Conservation (phyloP, 345 rosid species). For the Eutrema japonicum region DNA sequence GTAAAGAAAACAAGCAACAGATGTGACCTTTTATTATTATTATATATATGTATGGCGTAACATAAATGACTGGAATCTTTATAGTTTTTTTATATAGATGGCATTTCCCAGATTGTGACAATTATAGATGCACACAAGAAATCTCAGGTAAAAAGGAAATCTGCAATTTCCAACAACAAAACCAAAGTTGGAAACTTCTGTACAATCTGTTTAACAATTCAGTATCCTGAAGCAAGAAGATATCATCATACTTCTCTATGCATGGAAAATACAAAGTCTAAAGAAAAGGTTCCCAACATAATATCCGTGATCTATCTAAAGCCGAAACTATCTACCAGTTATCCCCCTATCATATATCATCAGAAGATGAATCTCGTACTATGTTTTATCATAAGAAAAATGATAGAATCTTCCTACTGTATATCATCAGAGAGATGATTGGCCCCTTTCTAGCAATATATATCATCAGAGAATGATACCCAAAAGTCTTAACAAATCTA, state of each 20-base stretch:
- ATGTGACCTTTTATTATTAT: neutral
- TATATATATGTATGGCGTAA: neutral
- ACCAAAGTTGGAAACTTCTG: constrained; percentile 5
- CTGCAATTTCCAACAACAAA: constrained; percentile 22
- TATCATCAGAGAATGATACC: constrained; percentile 41
- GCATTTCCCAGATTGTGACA: constrained; percentile 6
- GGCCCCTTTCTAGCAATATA: constrained; percentile 23
- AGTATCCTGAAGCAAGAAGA: constrained; percentile 9
- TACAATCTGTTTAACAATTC: constrained; percentile 19
- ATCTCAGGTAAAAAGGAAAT: neutral
- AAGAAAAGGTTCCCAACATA: constrained; percentile 16
- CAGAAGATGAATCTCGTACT: constrained; percentile 36
- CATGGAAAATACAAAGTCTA: constrained; percentile 13
- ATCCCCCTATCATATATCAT: constrained; percentile 26
- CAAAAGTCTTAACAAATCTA: constrained; percentile 12
- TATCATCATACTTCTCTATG: constrained; percentile 17
- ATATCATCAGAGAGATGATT: constrained; percentile 40
- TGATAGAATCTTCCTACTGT: constrained; percentile 33
- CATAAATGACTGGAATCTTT: neutral
- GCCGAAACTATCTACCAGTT: constrained; percentile 34
- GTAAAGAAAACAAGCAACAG: constrained; percentile 40
- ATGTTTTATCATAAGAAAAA: constrained; percentile 30
- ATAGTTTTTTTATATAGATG: neutral
- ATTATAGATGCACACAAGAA: neutral
- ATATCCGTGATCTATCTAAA: constrained; percentile 17